Conservation (phyloP, 1,284 basidiomycete species). For the Tylopilus orsonianus region DNA sequence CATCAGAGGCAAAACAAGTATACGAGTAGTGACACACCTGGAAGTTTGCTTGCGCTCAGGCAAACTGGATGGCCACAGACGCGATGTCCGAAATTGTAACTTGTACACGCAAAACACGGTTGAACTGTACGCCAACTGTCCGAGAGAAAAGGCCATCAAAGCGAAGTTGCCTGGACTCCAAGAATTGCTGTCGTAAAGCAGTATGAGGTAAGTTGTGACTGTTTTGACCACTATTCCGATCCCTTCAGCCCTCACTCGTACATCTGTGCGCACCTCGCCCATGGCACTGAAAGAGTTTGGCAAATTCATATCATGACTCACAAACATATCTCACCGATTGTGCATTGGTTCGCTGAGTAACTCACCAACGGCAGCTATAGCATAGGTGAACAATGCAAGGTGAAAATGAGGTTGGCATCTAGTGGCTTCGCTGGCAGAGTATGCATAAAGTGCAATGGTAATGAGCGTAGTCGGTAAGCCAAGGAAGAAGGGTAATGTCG, state of each 20-base stretch:
- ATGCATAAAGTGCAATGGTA: slow-evolving; percentile 49
- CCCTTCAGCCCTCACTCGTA: slow-evolving; percentile 83
- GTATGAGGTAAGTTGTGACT: slow-evolving; percentile 62
- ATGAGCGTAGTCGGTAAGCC: slow-evolving; percentile 54
- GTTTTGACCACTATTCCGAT: slow-evolving; percentile 77
- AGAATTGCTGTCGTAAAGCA: slow-evolving; percentile 47
- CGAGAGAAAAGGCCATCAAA: slow-evolving; percentile 79
- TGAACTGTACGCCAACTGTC: slow-evolving; percentile 74
- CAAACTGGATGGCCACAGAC: slow-evolving; percentile 29
- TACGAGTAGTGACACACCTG: slow-evolving; percentile 19
- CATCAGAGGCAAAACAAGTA: not conserved
- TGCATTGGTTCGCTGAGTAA: slow-evolving; percentile 83
- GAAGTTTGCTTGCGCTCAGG: slow-evolving; percentile 6
- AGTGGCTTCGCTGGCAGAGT: slow-evolving; percentile 50
- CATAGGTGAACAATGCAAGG: slow-evolving; percentile 67
- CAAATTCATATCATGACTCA: slow-evolving; percentile 7
- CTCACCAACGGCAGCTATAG: slow-evolving; percentile 71
- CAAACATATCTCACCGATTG: slow-evolving; percentile 51
- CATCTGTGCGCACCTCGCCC: slow-evolving; percentile 59
- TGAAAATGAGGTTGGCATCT: slow-evolving; percentile 64
- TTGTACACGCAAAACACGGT: slow-evolving; percentile 40
- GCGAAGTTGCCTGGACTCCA: slow-evolving; percentile 44
- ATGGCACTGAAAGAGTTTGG: slow-evolving; percentile 52
- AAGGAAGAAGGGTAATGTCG: slow-evolving; percentile 56
- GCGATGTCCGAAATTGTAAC: slow-evolving; percentile 27